Evolutionary conservation across 768 basidiomycete species (phyloP).

Genomic region (Tulasnella sp.): DNA sequence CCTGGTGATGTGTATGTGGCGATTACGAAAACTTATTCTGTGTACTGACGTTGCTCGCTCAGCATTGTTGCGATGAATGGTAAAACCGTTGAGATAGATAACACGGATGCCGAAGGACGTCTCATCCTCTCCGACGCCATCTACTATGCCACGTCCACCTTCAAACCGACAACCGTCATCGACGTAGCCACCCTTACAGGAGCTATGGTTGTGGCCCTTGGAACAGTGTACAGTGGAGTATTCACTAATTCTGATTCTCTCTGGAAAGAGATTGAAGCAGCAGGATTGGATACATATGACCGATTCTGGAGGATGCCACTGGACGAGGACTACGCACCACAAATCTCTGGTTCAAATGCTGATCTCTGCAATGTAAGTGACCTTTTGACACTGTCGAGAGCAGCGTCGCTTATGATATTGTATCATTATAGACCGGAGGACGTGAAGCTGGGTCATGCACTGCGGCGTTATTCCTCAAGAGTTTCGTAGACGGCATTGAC

Average conservation of each 20-base stretch:
- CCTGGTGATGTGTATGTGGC: conserved; percentile 66
- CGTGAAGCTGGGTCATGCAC: conserved; percentile 58
- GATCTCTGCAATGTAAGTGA: conserved; percentile 60
- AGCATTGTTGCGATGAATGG: conserved; percentile 82
- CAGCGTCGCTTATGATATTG: background rate
- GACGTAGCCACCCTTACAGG: conserved; percentile 83
- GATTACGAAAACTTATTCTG: background rate
- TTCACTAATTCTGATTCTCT: conserved; percentile 53
- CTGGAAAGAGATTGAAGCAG: conserved; percentile 53
- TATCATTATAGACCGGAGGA: conserved; percentile 47
- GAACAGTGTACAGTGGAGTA: conserved; percentile 64
- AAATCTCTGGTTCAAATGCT: conserved; percentile 65
- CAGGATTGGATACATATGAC: conserved; percentile 64
- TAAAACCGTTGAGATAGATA: conserved; percentile 56
- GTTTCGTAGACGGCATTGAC: conserved; percentile 65
- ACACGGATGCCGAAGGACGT: conserved; percentile 76
- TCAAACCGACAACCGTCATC: conserved; percentile 68
- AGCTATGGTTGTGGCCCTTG: conserved; percentile 63
- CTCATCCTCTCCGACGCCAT: conserved; percentile 72
- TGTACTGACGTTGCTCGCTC: background rate
- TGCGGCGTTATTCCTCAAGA: conserved; percentile 76
- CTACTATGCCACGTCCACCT: conserved; percentile 64
- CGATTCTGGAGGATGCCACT: conserved; percentile 87
- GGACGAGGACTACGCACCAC: conserved; percentile 64
- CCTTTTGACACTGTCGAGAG: background rate